These are phyloP conservation scores for Penicillium italicum DNA, from an alignment of 2,329 filamentous ascomycete genomes.

Conservation along the genomic window DNA sequence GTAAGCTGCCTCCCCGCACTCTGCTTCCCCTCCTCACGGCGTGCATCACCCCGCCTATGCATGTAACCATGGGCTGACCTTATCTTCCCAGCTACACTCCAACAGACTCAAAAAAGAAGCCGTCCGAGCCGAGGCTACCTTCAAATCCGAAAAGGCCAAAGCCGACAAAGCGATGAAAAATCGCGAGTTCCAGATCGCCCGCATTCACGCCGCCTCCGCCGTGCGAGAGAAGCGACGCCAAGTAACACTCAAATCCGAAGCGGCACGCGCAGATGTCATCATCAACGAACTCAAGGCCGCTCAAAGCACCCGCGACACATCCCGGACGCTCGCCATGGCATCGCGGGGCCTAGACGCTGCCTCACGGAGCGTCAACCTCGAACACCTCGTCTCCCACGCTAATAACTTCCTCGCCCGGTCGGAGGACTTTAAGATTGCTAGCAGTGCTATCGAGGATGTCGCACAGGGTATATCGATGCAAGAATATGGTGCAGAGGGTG, in stretches of 20 bases:
- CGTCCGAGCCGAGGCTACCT: slow-evolving; percentile 44
- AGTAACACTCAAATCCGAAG: slow-evolving; percentile 45
- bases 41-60: neutral
- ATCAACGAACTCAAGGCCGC: slow-evolving; percentile 49
- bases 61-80: neutral
- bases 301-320: slow-evolving; percentile 47
- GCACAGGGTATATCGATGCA: slow-evolving; percentile 42
- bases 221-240: slow-evolving; percentile 48
- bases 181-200: slow-evolving; percentile 49
- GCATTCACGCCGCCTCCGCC: slow-evolving; percentile 47
- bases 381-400: slow-evolving; percentile 41
- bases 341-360: slow-evolving; percentile 46
- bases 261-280: slow-evolving; percentile 48
- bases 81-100: slow-evolving; percentile 40
- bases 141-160: slow-evolving; percentile 48
- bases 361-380: slow-evolving; percentile 45
- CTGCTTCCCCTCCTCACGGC: neutral
- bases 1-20: slow-evolving; percentile 20
- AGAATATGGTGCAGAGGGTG: slow-evolving; percentile 45
- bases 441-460: slow-evolving; percentile 42
- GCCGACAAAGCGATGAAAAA: slow-evolving; percentile 48
- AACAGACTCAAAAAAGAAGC: slow-evolving; percentile 49
- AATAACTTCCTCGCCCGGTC: slow-evolving; percentile 42
- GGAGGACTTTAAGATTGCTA: slow-evolving; percentile 45
- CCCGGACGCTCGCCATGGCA: slow-evolving; percentile 44